Percentiles rank a stretch among this genome's conserved stretches.
Conservation (phyloP, 1,139 yeast genomes). For the Zygosaccharomyces sapae region DNA sequence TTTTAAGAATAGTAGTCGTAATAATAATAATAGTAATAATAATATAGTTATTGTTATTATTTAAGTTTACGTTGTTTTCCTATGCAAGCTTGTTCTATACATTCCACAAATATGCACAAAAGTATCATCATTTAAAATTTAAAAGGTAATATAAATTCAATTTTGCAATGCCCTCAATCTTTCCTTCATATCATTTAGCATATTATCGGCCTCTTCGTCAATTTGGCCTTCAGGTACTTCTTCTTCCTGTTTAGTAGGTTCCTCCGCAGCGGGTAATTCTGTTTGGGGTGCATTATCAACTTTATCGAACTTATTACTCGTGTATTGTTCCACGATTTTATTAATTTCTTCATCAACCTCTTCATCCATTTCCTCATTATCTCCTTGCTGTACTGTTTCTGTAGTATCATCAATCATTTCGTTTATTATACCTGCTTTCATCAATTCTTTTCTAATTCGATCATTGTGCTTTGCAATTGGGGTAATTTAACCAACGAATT, state of each 20-base stretch:
- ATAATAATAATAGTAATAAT: no score
- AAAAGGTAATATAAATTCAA: constrained; percentile 28
- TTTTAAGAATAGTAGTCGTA: no score
- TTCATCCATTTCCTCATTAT: constrained; percentile 59
- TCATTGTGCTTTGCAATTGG: constrained; percentile 78
- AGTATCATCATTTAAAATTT: background rate
- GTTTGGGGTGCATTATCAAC: constrained; percentile 47
- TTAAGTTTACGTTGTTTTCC: background rate
- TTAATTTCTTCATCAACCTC: constrained; percentile 71
- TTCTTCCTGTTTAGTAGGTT: constrained; percentile 37
- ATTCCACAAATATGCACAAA: background rate
- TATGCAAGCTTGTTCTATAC: background rate
- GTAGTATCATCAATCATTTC: constrained; percentile 94
- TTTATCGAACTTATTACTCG: constrained; percentile 47
- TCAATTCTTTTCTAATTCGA: constrained; percentile 79
- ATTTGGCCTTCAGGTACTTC: constrained; percentile 61
- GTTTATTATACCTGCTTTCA: constrained; percentile 87
- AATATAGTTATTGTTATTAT: background rate
- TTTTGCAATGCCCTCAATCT: constrained; percentile 81
- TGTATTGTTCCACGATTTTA: constrained; percentile 49
- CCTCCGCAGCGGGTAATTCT: constrained; percentile 40
- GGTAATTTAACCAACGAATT: constrained; percentile 76
- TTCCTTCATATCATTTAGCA: constrained; percentile 83
- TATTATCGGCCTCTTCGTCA: constrained; percentile 67
- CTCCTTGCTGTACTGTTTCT: constrained; percentile 61